Evolutionary conservation across 1,284 basidiomycete genomes (phyloP).

Genomic region (Melampsora americana): DNA sequence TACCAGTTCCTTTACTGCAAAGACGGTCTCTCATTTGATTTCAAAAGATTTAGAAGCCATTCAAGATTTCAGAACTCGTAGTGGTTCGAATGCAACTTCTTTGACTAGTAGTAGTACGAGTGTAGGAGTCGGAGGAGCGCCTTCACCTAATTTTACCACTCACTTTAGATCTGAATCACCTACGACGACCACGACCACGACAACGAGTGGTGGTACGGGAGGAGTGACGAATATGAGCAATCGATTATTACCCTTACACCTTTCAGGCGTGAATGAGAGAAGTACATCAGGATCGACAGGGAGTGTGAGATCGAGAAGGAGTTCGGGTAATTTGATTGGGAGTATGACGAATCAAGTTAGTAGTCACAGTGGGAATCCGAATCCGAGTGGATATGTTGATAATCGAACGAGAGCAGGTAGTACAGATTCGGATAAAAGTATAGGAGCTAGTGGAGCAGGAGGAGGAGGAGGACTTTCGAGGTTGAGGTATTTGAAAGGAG

Average conservation of each 20-base stretch:
- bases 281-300: not conserved
- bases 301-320: slow-evolving; percentile 16
- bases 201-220: not conserved
- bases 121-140: not conserved
- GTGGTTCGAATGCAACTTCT: not conserved
- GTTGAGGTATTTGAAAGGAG: slow-evolving; percentile 26
- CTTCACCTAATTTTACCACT: not conserved
- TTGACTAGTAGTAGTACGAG: slow-evolving; percentile 1
- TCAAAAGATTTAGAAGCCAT: slow-evolving; percentile 42
- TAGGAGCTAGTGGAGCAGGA: not conserved
- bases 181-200: too few relatives aligned
- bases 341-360: not conserved
- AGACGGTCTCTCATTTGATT: slow-evolving; percentile 33
- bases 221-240: not conserved
- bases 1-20: slow-evolving; percentile 15
- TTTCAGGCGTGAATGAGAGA: not conserved
- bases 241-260: slow-evolving; percentile 12
- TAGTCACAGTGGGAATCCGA: not conserved
- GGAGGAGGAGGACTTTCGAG: slow-evolving; percentile 17
- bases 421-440: slow-evolving; percentile 28
- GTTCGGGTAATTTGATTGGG: slow-evolving; percentile 23
- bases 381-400: not conserved
- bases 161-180: not conserved
- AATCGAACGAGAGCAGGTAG: slow-evolving; percentile 18
- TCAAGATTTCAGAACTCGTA: slow-evolving; percentile 26